phyloP scores from a whole-genome alignment of 352 stramenopile species.

The Globisporangium mamillatum region DNA sequence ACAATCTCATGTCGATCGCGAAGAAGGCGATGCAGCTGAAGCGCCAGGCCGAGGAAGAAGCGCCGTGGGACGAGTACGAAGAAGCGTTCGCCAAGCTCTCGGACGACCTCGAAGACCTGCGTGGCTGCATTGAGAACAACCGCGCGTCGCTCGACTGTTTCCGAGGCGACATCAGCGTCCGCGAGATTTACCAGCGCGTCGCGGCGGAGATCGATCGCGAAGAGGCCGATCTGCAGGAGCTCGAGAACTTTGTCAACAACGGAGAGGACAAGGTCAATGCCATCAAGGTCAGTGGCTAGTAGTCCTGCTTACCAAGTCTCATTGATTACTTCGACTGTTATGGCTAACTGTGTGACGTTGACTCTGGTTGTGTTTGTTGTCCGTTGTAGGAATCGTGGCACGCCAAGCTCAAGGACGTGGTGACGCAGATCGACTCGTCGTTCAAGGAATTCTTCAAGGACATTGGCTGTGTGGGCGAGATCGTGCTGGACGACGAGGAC shows the following conservation, averaged over 20 bases:
- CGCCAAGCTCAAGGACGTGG: constrained; percentile 58
- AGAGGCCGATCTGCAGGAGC: constrained; percentile 48
- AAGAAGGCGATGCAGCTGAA: constrained; percentile 73
- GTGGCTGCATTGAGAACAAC: constrained; percentile 83
- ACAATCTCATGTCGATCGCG: constrained; percentile 54
- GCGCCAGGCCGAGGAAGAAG: constrained; percentile 57
- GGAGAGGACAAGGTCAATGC: constrained; percentile 64
- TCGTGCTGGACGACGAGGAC: constrained; percentile 74
- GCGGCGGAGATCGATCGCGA: constrained; percentile 64
- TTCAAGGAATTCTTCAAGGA: constrained; percentile 86
- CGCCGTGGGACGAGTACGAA: constrained; percentile 63
- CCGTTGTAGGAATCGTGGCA: constrained; percentile 62
- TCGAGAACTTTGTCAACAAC: constrained; percentile 62
- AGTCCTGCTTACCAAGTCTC: neutral
- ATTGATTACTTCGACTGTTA: neutral
- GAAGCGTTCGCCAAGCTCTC: constrained; percentile 56
- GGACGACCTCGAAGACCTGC: constrained; percentile 77
- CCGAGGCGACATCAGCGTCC: constrained; percentile 69
- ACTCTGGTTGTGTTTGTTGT: neutral
- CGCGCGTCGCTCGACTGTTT: constrained; percentile 78
- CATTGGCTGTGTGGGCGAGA: constrained; percentile 84
- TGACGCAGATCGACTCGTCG: constrained; percentile 74
- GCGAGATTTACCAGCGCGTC: constrained; percentile 70
- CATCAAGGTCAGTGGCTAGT: constrained; percentile 50
- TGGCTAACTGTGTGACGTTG: neutral